Evolutionary conservation across 73 alveolate species (phyloP).

Genomic region (Loxodes magnus): DNA sequence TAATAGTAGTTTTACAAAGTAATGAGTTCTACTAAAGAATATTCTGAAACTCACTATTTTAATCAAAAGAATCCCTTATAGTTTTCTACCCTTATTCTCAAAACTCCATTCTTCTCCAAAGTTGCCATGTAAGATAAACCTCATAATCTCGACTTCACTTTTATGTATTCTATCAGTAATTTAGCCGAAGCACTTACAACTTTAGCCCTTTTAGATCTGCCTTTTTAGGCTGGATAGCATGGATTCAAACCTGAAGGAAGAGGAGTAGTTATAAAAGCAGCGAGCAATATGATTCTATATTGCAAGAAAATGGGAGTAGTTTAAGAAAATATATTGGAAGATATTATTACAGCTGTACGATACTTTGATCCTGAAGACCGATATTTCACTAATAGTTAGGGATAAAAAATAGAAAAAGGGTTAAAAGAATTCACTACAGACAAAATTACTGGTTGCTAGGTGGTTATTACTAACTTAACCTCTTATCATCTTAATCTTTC

Average conservation of each 20-base stretch:
- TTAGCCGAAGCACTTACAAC: constrained; percentile 30
- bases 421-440: no score
- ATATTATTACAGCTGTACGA: constrained; percentile 50
- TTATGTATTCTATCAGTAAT: no score
- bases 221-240: constrained; percentile 45
- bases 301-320: constrained; percentile 59
- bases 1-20: no score
- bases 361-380: constrained; percentile 13
- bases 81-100: no score
- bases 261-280: constrained; percentile 38
- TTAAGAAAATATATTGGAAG: constrained; percentile 22
- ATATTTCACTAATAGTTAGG: no score
- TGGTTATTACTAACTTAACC: constrained; percentile 80
- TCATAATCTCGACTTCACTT: no score
- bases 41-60: no score
- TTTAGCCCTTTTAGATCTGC: constrained; percentile 51
- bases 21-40: no score
- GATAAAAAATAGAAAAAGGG: no score
- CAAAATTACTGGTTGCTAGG: constrained; percentile 65
- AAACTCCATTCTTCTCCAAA: no score
- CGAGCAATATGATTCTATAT: constrained; percentile 37
- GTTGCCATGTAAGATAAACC: no score
- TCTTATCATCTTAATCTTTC: constrained; percentile 43
- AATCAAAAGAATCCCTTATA: no score
- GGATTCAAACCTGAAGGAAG: constrained; percentile 39